Conservation (phyloP, 2,329 filamentous ascomycete species). For the Mariannaea elegans region DNA sequence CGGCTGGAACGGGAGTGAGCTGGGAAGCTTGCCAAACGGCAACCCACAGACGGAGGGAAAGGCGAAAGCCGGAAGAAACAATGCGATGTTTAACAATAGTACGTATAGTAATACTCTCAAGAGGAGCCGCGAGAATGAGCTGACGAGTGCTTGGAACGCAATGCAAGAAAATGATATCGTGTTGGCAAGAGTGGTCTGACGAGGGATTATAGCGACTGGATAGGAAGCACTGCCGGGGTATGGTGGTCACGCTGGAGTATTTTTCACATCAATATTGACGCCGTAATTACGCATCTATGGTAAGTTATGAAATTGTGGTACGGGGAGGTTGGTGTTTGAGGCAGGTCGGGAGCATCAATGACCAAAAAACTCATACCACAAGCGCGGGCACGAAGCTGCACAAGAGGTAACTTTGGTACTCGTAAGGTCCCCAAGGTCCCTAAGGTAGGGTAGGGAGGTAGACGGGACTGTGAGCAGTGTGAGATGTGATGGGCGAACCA, state of each 20-base stretch:
- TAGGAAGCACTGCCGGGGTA: slow-evolving; percentile 12
- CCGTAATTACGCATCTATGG: not conserved
- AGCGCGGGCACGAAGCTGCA: not conserved
- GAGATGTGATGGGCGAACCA: not conserved
- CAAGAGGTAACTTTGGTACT: no score
- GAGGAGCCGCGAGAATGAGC: not conserved
- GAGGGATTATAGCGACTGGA: not conserved
- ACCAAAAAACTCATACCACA: slow-evolving; percentile 10
- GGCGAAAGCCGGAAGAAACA: slow-evolving; percentile 15
- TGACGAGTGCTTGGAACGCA: not conserved
- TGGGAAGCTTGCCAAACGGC: not conserved
- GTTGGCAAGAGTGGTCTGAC: slow-evolving; percentile 14
- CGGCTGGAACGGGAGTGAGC: not conserved
- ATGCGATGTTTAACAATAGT: not conserved
- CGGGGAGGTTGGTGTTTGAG: not conserved
- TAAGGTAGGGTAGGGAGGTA: no score
- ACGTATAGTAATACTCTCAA: not conserved
- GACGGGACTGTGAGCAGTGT: no score
- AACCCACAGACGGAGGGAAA: not conserved
- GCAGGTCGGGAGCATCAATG: not conserved
- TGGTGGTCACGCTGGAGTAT: not conserved
- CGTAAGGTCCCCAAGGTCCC: no score
- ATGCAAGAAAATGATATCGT: not conserved
- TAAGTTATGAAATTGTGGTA: not conserved
- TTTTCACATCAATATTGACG: not conserved